Conservation (phyloP, 352 stramenopile species). For the Phytopythium mirpurense region DNA sequence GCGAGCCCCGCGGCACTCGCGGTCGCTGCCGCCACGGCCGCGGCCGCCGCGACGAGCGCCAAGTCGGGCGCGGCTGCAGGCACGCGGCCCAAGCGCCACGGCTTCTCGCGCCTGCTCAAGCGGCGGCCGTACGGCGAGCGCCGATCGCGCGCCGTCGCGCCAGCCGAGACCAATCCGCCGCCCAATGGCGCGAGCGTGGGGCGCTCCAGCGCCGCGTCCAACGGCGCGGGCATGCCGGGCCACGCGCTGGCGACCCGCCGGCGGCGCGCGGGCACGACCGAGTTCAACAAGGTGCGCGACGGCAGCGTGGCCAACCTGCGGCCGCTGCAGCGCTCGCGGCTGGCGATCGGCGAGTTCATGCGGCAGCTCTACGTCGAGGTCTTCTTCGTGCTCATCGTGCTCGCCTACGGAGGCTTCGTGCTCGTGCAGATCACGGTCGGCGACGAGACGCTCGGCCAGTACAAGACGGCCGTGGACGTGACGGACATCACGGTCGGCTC, state of each 20-base stretch:
- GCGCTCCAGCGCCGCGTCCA: not conserved
- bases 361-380: conserved; percentile 77
- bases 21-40: conserved; percentile 13
- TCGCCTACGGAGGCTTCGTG: conserved; percentile 81
- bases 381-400: conserved; percentile 87
- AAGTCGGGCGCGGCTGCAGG: conserved; percentile 12
- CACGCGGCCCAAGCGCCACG: conserved; percentile 58
- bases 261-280: conserved; percentile 29
- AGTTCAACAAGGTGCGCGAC: conserved; percentile 27
- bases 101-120: conserved; percentile 50
- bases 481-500: conserved; percentile 83
- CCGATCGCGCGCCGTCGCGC: conserved; percentile 51
- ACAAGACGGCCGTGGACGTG: conserved; percentile 68
- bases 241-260: conserved; percentile 14
- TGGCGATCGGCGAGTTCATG: conserved; percentile 76
- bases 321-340: conserved; percentile 34
- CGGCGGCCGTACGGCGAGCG: conserved; percentile 58
- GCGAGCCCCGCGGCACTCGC: conserved; percentile 10
- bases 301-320: conserved; percentile 25
- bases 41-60: conserved; percentile 9
- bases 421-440: conserved; percentile 77
- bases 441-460: conserved; percentile 38
- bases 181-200: conserved; percentile 3
- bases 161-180: conserved; percentile 34
- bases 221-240: not conserved